Conservation (phyloP, 352 stramenopile species). For the Globisporangium megalacanthum region DNA sequence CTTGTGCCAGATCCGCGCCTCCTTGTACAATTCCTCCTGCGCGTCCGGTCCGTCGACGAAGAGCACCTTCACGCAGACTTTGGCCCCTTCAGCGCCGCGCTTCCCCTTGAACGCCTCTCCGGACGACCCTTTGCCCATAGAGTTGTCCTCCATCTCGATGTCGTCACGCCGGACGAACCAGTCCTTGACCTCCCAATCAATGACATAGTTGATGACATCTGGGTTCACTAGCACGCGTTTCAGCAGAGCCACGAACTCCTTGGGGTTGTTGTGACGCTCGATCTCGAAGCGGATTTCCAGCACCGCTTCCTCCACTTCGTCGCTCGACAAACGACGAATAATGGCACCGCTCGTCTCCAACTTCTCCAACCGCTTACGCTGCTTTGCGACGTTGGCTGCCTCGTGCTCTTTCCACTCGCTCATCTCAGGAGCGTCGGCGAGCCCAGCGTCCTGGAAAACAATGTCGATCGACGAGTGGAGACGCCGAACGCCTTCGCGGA, state of each 20-base stretch:
- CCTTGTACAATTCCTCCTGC: slow-evolving; percentile 14
- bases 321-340: not conserved
- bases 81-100: slow-evolving; percentile 9
- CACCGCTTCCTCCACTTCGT: not conserved
- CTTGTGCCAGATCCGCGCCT: slow-evolving; percentile 20
- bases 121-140: slow-evolving; percentile 7
- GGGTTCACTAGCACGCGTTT: slow-evolving; percentile 2
- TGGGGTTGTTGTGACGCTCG: not conserved
- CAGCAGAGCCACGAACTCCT: slow-evolving; percentile 8
- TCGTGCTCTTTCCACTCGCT: not conserved
- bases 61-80: slow-evolving; percentile 28
- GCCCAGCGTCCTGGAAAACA: slow-evolving; percentile 4
- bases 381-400: slow-evolving; percentile 6
- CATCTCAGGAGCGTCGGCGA: slow-evolving; percentile 7
- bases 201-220: too few species aligned
- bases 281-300: slow-evolving; percentile 14
- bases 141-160: slow-evolving; percentile 5
- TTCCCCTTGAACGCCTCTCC: slow-evolving; percentile 13
- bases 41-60: not conserved
- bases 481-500: not conserved
- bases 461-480: slow-evolving; percentile 3
- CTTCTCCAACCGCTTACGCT: slow-evolving; percentile 8
- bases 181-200: not conserved
- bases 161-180: slow-evolving; percentile 4
- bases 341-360: slow-evolving; percentile 8